These are phyloP conservation scores for Pterocarpus macrocarpus DNA, from an alignment of 306 rosid species.

Conservation along the genomic window DNA sequence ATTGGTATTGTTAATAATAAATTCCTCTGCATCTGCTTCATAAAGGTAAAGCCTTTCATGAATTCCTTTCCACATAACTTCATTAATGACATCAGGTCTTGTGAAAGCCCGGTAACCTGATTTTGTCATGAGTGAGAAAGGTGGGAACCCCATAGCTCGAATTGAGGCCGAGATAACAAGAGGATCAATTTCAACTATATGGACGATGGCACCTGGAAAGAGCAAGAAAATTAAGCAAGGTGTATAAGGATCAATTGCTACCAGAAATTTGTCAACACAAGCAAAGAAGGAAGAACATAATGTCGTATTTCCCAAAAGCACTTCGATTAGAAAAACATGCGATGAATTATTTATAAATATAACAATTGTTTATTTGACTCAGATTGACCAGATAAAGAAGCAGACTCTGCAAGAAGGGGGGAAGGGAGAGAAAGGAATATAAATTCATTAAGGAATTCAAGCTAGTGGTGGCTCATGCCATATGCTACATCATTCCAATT, in stretches of 20 bases:
- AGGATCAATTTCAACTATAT: conserved; percentile 90
- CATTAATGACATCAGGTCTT: conserved; percentile 60
- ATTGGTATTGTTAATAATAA: conserved; percentile 55
- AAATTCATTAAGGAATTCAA: conserved; percentile 10
- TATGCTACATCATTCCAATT: conserved; percentile 1
- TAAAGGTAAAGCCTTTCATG: conserved; percentile 83
- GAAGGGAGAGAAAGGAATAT: background rate
- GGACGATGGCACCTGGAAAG: conserved; percentile 76
- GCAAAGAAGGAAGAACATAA: conserved; percentile 5
- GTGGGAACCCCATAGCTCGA: conserved; percentile 93
- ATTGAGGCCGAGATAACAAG: conserved; percentile 89
- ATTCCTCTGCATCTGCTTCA: conserved; percentile 89
- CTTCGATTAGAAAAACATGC: conserved; percentile 1
- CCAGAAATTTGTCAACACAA: conserved; percentile 7
- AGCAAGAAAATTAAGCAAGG: conserved; percentile 27
- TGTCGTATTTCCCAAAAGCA: conserved; percentile 1
- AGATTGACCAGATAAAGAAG: background rate
- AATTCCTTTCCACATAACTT: conserved; percentile 83
- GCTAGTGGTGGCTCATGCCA: conserved; percentile 17
- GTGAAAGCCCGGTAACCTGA: conserved; percentile 60
- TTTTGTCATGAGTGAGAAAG: conserved; percentile 72
- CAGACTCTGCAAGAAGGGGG: background rate
- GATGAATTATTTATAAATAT: conserved; percentile 11
- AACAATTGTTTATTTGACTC: conserved; percentile 14
- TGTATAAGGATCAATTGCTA: conserved; percentile 11